Percentiles rank a stretch among this genome's conserved stretches.
These are phyloP conservation scores for Pythium myriotylum DNA, from an alignment of 352 stramenopile genomes.

Conservation along the genomic window DNA sequence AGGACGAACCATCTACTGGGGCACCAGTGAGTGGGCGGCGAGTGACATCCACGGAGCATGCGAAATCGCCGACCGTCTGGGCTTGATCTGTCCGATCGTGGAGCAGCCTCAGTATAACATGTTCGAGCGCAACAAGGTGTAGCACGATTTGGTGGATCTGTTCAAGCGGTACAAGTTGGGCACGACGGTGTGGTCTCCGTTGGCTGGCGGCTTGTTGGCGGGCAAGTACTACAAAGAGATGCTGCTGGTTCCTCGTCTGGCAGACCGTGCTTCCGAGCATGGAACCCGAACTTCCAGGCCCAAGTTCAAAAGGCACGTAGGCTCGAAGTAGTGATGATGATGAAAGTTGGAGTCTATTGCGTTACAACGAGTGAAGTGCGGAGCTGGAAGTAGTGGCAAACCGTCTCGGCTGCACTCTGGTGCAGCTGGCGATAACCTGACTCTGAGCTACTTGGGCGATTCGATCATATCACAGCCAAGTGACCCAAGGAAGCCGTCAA, in stretches of 20 bases:
- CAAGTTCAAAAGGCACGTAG: no score
- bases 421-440: no score
- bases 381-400: no score
- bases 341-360: no score
- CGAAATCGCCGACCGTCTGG: constrained; percentile 31
- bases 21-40: constrained; percentile 47
- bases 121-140: constrained; percentile 38
- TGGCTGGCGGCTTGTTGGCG: constrained; percentile 42
- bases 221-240: constrained; percentile 43
- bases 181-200: constrained; percentile 42
- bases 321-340: no score
- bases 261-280: no score
- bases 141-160: constrained; percentile 40
- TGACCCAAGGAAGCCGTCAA: no score
- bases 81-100: constrained; percentile 29
- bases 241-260: constrained; percentile 18
- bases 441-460: no score
- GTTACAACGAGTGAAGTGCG: no score
- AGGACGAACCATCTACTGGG: constrained; percentile 33
- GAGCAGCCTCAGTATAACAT: constrained; percentile 62
- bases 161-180: constrained; percentile 41
- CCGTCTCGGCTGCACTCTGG: no score
- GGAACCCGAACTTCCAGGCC: no score
- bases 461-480: no score
- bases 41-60: constrained; percentile 46